Base-by-base conservation (phyloP, 2,329 filamentous ascomycete genomes). In the Chrysoporthe austroafricana region DNA sequence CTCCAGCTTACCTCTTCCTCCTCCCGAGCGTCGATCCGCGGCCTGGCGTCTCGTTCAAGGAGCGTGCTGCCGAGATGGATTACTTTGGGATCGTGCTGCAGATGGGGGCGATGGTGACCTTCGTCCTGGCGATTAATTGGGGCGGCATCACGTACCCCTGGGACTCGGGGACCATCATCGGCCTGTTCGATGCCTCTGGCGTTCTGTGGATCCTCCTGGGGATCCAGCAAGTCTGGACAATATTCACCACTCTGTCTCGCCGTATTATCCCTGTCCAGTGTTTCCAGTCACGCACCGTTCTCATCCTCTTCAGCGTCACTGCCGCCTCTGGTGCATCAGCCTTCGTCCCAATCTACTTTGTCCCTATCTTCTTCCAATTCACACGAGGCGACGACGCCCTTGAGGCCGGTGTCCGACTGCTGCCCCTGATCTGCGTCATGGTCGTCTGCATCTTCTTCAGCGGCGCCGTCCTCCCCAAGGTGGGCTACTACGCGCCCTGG, bases 111-210 rank as follows among this genome's bases (percentile, higher is more conserved):
- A 76, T 73, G 66, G 74, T 80, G 0, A 76, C 77, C 8, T 75
- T 83, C 58, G 75, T 84, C 26, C 79, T 87, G 72, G 83, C 78
- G 0, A 78, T 87, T 56, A 79, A 77, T 21, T 83, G 86, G 59
- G 85, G 80, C 4, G 86, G 85, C 1, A 74, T 75, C 0, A 66
- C 78, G 14, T 88, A 80, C 71, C 71, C 77, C 0, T 89, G 86
- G 86, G 74, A 76, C 42, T 76, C 76, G 21, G 79, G 79, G 0
- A 77, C 77, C 0, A 81, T 79, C 39, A 84, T 88, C 66, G 79
- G 77, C 0, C 76, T 81, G 1, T 82, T 84, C 50, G 77, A 84
- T 39, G 74, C 82, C 1, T 83, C 79, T 18, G 82, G 75, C 0
- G 73, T 83, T 0, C 68, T 82, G 0, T 71, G 82, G 14, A 71